phyloP scores from a whole-genome alignment of 106 monocot genomes.

The Apostasia shenzhenica region DNA sequence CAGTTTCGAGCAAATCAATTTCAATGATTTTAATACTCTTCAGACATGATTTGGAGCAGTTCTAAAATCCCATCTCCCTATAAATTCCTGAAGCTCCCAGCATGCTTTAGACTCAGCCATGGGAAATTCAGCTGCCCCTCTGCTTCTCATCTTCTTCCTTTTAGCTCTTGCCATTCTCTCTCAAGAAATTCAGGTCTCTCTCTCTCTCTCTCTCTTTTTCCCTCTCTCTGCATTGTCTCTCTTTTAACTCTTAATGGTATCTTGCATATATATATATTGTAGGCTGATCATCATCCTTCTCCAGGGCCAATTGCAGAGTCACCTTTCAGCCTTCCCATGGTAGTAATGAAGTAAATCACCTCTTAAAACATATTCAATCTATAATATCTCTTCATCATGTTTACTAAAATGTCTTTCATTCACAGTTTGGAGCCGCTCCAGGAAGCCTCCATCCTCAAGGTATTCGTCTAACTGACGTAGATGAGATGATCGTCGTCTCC shows the following conservation, averaged over 20 bases:
- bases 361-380: background rate
- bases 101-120: background rate
- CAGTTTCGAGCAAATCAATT: too few species aligned
- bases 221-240: background rate
- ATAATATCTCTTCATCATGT: background rate
- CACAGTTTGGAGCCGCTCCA: slow-evolving; percentile 41
- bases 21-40: too few species aligned
- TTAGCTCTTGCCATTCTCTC: background rate
- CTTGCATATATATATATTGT: background rate
- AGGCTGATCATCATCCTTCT: background rate
- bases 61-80: too few species aligned
- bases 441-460: slow-evolving; percentile 47
- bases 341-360: background rate
- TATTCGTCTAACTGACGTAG: background rate
- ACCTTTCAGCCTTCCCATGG: slow-evolving; percentile 6
- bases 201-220: background rate
- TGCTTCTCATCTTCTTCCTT: background rate
- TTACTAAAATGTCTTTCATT: background rate
- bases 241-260: background rate
- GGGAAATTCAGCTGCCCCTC: background rate
- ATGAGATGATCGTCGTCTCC: background rate
- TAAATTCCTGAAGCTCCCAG: too few species aligned
- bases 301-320: background rate
- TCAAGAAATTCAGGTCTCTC: slow-evolving; percentile 1
- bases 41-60: too few species aligned